phyloP scores from a whole-genome alignment of 345 rosid genomes.

The Erodium maritimum region DNA sequence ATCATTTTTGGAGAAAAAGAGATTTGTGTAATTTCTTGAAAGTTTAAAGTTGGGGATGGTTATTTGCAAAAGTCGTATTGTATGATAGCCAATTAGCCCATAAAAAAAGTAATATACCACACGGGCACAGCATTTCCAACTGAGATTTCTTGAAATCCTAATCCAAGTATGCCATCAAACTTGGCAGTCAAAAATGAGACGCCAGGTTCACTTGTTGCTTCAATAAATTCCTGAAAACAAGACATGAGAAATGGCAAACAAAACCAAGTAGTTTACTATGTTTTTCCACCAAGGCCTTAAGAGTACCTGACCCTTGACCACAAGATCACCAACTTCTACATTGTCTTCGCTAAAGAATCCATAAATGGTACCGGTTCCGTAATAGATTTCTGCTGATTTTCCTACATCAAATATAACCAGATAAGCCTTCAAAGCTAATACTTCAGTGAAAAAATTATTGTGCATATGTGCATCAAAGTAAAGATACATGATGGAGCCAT shows the following conservation, averaged over 20 bases:
- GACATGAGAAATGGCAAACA: neutral
- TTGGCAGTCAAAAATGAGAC: slow-evolving; percentile 68
- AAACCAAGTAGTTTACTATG: neutral
- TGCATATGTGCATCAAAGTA: neutral
- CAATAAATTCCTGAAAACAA: slow-evolving; percentile 64
- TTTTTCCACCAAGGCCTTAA: slow-evolving; percentile 1
- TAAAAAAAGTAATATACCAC: slow-evolving; percentile 32
- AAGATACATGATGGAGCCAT: neutral
- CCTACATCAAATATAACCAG: slow-evolving; percentile 20
- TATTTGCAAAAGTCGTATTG: too few species aligned
- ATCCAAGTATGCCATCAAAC: slow-evolving; percentile 80
- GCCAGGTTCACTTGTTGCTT: slow-evolving; percentile 79
- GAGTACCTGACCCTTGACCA: slow-evolving; percentile 64
- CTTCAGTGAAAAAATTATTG: neutral
- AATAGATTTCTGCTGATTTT: slow-evolving; percentile 52
- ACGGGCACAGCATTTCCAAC: slow-evolving; percentile 50
- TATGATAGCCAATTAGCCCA: too few species aligned
- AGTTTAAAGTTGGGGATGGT: too few species aligned
- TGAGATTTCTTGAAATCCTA: slow-evolving; percentile 65
- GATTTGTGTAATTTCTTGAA: too few species aligned
- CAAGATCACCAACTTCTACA: slow-evolving; percentile 67
- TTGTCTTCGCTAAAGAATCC: slow-evolving; percentile 80
- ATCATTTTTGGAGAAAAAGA: too few species aligned
- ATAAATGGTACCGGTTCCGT: slow-evolving; percentile 80
- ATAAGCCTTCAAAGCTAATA: slow-evolving; percentile 4